Evolutionary conservation across 768 basidiomycete genomes (phyloP).

Genomic region (Tylopilus sp.): DNA sequence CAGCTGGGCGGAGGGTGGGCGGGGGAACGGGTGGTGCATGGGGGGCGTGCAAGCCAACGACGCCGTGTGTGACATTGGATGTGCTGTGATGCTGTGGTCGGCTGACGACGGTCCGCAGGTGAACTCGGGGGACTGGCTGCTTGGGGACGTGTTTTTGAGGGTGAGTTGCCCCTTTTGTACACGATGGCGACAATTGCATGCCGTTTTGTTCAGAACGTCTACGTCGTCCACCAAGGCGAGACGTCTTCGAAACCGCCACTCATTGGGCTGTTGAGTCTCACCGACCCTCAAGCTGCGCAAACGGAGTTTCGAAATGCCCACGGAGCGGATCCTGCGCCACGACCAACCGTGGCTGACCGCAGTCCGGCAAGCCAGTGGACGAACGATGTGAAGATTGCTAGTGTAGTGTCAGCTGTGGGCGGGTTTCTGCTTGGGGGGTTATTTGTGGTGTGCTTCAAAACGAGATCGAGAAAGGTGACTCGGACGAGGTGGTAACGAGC

Average conservation of each 20-base stretch:
- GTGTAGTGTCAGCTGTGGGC: conserved; percentile 27
- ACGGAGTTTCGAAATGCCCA: conserved; percentile 39
- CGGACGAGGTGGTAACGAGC: conserved; percentile 3
- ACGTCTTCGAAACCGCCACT: conserved; percentile 38
- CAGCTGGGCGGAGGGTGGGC: conserved; percentile 44
- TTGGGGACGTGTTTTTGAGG: conserved; percentile 57
- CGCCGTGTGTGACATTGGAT: conserved; percentile 31
- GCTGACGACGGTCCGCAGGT: conserved; percentile 31
- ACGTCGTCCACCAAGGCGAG: conserved; percentile 44
- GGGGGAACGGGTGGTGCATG: conserved; percentile 47
- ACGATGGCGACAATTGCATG: conserved; percentile 3
- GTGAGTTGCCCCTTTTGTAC: conserved; percentile 28
- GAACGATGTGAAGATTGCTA: conserved; percentile 13
- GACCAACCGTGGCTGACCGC: conserved; percentile 12
- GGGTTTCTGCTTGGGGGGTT: conserved; percentile 38
- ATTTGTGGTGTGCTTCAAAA: conserved; percentile 16
- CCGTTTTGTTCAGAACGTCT: conserved; percentile 43
- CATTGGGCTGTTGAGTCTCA: conserved; percentile 46
- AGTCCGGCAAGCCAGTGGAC: conserved; percentile 13
- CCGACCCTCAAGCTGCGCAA: conserved; percentile 36
- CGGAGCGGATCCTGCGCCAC: conserved; percentile 38
- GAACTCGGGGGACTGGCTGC: conserved; percentile 58
- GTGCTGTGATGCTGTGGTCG: neutral
- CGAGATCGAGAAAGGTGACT: conserved; percentile 4
- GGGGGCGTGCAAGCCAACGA: conserved; percentile 57